Conservation (phyloP, 768 basidiomycete species). For the Termitomyces sp. region DNA sequence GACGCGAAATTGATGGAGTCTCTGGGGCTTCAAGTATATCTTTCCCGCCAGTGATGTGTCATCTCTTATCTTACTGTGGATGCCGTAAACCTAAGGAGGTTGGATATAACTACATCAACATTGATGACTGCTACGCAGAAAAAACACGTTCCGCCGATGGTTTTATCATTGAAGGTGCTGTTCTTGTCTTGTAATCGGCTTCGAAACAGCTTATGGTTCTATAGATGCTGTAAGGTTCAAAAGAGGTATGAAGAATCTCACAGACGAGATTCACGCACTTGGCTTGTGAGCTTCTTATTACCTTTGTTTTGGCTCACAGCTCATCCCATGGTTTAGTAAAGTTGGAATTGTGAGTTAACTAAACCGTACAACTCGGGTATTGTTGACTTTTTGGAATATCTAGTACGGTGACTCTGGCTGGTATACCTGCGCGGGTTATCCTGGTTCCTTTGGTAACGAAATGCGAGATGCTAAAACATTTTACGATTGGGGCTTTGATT, state of each 20-base stretch:
- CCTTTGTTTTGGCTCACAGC: background rate
- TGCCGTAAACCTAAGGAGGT: slow-evolving; percentile 34
- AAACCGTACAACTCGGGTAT: too few species aligned
- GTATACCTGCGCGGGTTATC: slow-evolving; percentile 66
- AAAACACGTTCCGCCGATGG: slow-evolving; percentile 47
- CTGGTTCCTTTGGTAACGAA: slow-evolving; percentile 63
- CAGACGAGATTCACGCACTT: slow-evolving; percentile 50
- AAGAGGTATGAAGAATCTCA: slow-evolving; percentile 54
- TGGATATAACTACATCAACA: slow-evolving; percentile 58
- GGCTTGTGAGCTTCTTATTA: slow-evolving; percentile 43
- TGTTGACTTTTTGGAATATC: background rate
- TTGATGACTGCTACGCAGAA: slow-evolving; percentile 67
- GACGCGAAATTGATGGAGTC: slow-evolving; percentile 51
- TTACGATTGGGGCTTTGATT: slow-evolving; percentile 65
- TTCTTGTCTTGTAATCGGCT: background rate
- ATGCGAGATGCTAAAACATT: slow-evolving; percentile 52
- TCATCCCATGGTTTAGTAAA: slow-evolving; percentile 25
- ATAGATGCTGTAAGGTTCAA: slow-evolving; percentile 51
- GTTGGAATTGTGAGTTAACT: slow-evolving; percentile 36
- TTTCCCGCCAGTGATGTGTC: background rate
- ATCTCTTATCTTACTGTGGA: background rate
- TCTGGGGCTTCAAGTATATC: slow-evolving; percentile 50
- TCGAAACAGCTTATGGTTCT: background rate
- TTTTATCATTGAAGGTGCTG: slow-evolving; percentile 50
- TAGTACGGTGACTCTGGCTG: slow-evolving; percentile 63